Evolutionary conservation across 441 rosid genomes (phyloP).

Genomic region (Corymbia citriodora): DNA sequence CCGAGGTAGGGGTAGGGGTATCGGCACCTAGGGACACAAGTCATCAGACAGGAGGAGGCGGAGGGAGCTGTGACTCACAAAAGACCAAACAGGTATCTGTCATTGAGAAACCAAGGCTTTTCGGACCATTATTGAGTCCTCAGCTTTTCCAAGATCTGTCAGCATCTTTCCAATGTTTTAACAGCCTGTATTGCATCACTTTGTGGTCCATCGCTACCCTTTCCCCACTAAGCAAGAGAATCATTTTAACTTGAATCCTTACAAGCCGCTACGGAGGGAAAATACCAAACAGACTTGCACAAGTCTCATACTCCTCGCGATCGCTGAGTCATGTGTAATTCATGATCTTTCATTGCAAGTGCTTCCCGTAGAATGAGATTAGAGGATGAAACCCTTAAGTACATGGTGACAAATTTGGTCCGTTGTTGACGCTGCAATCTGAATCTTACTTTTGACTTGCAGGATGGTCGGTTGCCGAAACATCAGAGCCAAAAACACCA

Average conservation of each 20-base stretch:
- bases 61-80: conserved; percentile 10
- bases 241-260: background rate
- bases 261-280: background rate
- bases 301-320: background rate
- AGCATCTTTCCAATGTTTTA: background rate
- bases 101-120: background rate
- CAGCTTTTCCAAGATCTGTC: background rate
- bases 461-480: conserved; percentile 30
- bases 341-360: background rate
- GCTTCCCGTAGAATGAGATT: background rate
- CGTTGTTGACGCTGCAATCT: background rate
- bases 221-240: background rate
- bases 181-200: background rate
- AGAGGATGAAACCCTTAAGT: background rate
- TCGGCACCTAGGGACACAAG: background rate
- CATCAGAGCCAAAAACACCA: conserved; percentile 41
- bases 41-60: background rate
- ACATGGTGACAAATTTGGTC: background rate
- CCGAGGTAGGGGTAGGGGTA: background rate
- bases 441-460: background rate
- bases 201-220: background rate
- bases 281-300: background rate
- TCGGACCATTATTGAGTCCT: background rate
- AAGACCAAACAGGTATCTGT: conserved; percentile 21
- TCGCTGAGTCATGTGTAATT: background rate